Conservation (phyloP, 2,329 filamentous ascomycete species). For the Dactylellina cionopaga region DNA sequence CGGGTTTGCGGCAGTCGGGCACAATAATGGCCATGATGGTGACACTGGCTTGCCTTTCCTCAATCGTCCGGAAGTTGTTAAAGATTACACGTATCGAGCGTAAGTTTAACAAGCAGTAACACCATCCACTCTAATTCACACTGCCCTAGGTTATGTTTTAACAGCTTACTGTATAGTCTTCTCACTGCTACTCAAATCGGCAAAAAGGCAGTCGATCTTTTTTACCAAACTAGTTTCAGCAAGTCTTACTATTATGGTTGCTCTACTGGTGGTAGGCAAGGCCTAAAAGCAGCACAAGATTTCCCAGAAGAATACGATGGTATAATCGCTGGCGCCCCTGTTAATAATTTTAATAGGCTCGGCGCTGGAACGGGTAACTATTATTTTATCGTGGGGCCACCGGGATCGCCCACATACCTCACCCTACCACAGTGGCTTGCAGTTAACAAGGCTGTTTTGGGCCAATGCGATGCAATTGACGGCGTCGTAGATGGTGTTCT, state of each 20-base stretch:
- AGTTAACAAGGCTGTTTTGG: conserved; percentile 61
- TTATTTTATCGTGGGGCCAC: conserved; percentile 58
- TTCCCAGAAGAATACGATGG: no score
- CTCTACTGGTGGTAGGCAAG: conserved; percentile 64
- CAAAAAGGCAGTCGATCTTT: not conserved
- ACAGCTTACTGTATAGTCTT: not conserved
- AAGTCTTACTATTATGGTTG: conserved; percentile 66
- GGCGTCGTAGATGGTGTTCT: conserved; percentile 64
- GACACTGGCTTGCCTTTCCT: conserved; percentile 21
- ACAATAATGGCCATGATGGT: conserved; percentile 43
- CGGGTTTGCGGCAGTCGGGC: conserved; percentile 31
- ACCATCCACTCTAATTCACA: no score
- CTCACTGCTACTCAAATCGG: not conserved
- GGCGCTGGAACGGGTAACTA: not conserved
- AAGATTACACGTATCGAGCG: conserved; percentile 28
- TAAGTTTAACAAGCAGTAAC: no score
- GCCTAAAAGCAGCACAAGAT: conserved; percentile 62
- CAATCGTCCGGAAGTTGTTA: conserved; percentile 29
- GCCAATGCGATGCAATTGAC: conserved; percentile 66
- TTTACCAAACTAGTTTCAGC: not conserved
- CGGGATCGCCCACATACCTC: conserved; percentile 47
- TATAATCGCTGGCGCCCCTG: conserved; percentile 63
- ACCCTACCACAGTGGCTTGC: conserved; percentile 57
- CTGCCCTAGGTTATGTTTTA: no score
- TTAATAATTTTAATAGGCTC: conserved; percentile 63